Conservation (phyloP, 805 yeast genomes). For the Phaffomyces antillensis region DNA sequence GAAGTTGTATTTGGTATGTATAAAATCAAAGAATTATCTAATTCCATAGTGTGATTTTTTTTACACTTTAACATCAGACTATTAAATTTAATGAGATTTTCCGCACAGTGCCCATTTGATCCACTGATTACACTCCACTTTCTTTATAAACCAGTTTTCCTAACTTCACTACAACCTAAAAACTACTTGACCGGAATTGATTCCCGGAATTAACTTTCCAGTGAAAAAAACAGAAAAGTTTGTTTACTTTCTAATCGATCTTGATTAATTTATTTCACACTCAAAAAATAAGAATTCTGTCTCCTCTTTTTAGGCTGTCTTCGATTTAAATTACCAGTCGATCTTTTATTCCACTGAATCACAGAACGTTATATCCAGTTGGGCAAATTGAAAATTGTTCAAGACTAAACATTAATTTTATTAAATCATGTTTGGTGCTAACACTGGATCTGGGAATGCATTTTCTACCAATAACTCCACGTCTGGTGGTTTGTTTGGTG, state of each 20-base stretch:
- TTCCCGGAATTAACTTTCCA: neutral
- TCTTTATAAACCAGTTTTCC: neutral
- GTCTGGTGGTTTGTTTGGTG: constrained; percentile 12
- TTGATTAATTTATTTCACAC: neutral
- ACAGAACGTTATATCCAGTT: neutral
- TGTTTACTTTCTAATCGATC: neutral
- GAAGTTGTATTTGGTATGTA: too few species aligned
- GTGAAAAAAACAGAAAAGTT: neutral
- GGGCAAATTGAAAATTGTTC: neutral
- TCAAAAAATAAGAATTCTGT: neutral
- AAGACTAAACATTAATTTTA: neutral
- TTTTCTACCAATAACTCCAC: constrained; percentile 4
- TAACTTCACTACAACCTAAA: too few species aligned
- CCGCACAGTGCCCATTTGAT: too few species aligned
- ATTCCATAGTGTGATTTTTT: too few species aligned
- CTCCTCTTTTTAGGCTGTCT: neutral
- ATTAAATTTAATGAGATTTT: too few species aligned
- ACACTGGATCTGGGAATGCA: constrained; percentile 8
- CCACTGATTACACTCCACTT: too few species aligned
- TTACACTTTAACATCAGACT: too few species aligned
- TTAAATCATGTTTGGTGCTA: constrained; percentile 3
- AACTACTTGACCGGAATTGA: neutral
- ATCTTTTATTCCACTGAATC: neutral
- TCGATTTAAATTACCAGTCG: neutral
- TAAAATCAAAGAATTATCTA: too few species aligned